Percentiles rank a stretch among this genome's conserved stretches.
phyloP scores from a whole-genome alignment of 805 yeast species.

The Schizosaccharomyces pombe region ASM294v3 CU329670.1:3948001-3948500 shows the following conservation, averaged over 20 bases:
- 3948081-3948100: constrained; percentile 43
- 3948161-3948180: constrained; percentile 37
- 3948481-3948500: not conserved
- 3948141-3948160: constrained; percentile 54
- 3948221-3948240: constrained; percentile 35
- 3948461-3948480: not conserved
- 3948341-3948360: constrained; percentile 20
- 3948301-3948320: constrained; percentile 34
- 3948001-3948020: not conserved
- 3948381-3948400: not conserved
- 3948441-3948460: not conserved
- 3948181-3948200: constrained; percentile 45
- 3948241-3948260: constrained; percentile 11
- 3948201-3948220: constrained; percentile 28
- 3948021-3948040: constrained; percentile 8
- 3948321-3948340: constrained; percentile 40
- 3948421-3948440: constrained; percentile 31
- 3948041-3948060: constrained; percentile 23
- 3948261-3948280: no score
- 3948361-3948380: not conserved
- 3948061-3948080: constrained; percentile 24
- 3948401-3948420: constrained; percentile 26
- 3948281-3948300: constrained; percentile 26
- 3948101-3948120: constrained; percentile 33
- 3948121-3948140: constrained; percentile 33